phyloP scores from a whole-genome alignment of 805 yeast species.

The Pichia nakasei region DNA sequence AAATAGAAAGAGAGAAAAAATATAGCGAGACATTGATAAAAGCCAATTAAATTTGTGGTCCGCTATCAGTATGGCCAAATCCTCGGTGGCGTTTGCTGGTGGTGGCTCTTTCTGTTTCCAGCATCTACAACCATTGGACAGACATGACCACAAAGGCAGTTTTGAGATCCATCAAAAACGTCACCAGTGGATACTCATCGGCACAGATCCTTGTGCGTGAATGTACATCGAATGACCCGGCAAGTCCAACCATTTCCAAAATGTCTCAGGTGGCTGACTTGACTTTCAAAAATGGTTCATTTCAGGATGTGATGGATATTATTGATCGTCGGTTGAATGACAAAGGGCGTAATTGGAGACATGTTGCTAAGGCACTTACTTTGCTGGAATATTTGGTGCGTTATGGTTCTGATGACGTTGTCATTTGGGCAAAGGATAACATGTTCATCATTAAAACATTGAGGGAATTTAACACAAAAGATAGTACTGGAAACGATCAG shows the following conservation, averaged over 20 bases:
- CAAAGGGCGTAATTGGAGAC: slow-evolving; percentile 96
- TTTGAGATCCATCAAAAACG: slow-evolving; percentile 80
- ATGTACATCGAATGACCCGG: slow-evolving; percentile 82
- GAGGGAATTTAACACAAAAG: slow-evolving; percentile 79
- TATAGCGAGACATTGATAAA: background rate
- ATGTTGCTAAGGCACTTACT: slow-evolving; percentile 83
- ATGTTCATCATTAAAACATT: slow-evolving; percentile 80
- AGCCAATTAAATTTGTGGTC: background rate
- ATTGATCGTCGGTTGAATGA: slow-evolving; percentile 86
- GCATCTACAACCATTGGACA: background rate
- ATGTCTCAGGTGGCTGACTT: slow-evolving; percentile 77
- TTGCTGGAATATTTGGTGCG: slow-evolving; percentile 83
- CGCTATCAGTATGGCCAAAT: background rate
- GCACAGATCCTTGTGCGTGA: slow-evolving; percentile 85
- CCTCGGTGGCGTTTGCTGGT: background rate
- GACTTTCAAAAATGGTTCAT: slow-evolving; percentile 64
- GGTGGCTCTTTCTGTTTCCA: background rate
- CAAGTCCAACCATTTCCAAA: slow-evolving; percentile 72
- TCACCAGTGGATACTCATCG: slow-evolving; percentile 78
- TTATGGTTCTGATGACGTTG: slow-evolving; percentile 81
- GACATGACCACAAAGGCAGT: slow-evolving; percentile 26
- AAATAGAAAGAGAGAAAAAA: too few relatives aligned
- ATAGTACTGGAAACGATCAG: slow-evolving; percentile 72
- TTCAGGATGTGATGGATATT: slow-evolving; percentile 89
- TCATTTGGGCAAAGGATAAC: slow-evolving; percentile 86